Base-by-base conservation (phyloP, 805 yeast genomes). In the Candida tibetensis region DNA sequence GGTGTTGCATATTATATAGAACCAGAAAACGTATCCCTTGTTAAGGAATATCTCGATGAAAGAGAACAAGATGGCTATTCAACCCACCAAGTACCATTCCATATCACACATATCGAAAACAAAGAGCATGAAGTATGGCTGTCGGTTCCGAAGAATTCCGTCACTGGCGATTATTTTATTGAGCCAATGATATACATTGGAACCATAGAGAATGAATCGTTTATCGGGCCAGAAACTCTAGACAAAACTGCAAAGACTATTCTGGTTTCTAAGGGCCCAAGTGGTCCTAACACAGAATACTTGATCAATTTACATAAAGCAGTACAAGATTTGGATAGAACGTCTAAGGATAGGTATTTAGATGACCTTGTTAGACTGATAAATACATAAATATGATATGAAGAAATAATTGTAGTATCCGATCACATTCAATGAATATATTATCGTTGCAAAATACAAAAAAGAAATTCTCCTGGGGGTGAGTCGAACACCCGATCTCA, bases 1-100 rank as follows among this genome's bases (percentile, higher is more conserved):
- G 95, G 95, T 1, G 85, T 86, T 34, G 95, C 93, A 0, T 90
- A 87, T 60, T 82, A 83, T 49, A 82, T 90, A 5, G 81, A 81
- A 3, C 75, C 87, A 0, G 76, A 77, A 37, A 56, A 75, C 36
- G 89, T 82, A 0, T 57, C 59, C 4, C 74, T 74, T 40, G 93
- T 87, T 13, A 67, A 69, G 22, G 81, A 74, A 12, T 83, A 87
- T 48, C 68, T 90, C 34, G 95, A 90, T 49, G 71, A 77, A 10
- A 69, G 98, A 39, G 98, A 90, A 51, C 89, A 88, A 57, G 89
- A 88, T 53, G 98, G 97, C 0, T 90, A 90, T 58, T 69, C 87
- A 1, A 66, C 78, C 2, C 87, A 85, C 46, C 60, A 69, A 16
- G 81, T 88, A 3, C 78, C 77, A 4, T 86, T 88, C 53, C 72